A percentile compares a stretch with the other conserved stretches of the same genome.
phyloP scores from a whole-genome alignment of 768 basidiomycete genomes.

The Termitomyces sp. region DNA sequence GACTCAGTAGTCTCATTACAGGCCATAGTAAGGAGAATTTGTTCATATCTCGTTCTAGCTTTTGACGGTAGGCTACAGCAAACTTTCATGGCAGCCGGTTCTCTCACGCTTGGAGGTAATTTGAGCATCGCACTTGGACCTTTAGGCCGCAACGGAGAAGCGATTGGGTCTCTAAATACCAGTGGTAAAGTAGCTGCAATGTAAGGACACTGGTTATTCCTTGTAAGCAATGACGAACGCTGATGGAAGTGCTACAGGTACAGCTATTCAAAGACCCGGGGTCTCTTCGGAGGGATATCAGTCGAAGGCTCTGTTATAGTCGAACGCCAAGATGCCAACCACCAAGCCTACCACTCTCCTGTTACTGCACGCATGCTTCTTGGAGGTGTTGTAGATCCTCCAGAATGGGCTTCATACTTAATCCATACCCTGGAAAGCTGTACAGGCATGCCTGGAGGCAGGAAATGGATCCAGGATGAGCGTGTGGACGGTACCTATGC shows the following conservation, averaged over 20 bases:
- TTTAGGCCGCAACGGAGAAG: conserved; percentile 93
- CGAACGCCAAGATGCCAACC: conserved; percentile 91
- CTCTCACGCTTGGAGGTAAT: conserved; percentile 86
- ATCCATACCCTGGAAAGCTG: conserved; percentile 70
- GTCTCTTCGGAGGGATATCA: conserved; percentile 90
- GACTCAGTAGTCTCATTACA: conserved; percentile 18
- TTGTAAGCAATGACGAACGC: not conserved
- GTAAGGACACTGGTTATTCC: conserved; percentile 32
- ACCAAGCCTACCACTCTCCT: conserved; percentile 68
- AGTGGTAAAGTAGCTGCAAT: conserved; percentile 90
- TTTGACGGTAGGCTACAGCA: conserved; percentile 28
- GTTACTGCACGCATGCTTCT: conserved; percentile 79
- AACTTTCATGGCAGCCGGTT: conserved; percentile 94
- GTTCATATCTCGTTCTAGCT: not conserved
- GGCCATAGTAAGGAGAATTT: conserved; percentile 55
- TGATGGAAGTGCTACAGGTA: conserved; percentile 45
- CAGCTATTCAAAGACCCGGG: conserved; percentile 87
- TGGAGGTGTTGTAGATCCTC: conserved; percentile 66
- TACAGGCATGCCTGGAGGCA: conserved; percentile 62
- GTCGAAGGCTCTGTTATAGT: conserved; percentile 87
- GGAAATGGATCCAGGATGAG: conserved; percentile 61
- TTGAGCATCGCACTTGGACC: conserved; percentile 88
- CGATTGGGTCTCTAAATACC: conserved; percentile 72
- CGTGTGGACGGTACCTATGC: conserved; percentile 40
- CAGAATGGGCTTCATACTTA: conserved; percentile 73